These are phyloP conservation scores for Solanum habrochaites DNA, from an alignment of 257 asterid species.

Conservation along the genomic window DNA sequence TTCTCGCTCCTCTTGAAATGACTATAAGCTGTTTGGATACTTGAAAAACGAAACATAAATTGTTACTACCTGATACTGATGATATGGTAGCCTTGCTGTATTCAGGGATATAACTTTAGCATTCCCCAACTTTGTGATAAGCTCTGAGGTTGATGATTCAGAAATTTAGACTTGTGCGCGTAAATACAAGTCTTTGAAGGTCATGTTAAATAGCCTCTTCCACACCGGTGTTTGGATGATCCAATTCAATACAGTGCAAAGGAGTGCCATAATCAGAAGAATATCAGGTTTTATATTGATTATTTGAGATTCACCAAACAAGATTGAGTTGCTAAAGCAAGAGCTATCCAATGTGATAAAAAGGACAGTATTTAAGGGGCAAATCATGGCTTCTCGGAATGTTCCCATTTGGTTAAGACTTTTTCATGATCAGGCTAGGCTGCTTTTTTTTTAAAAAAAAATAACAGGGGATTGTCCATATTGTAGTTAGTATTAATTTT, in stretches of 20 bases:
- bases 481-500: background rate
- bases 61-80: background rate
- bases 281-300: background rate
- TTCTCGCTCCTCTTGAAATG: background rate
- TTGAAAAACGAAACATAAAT: background rate
- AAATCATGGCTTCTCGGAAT: background rate
- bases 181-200: background rate
- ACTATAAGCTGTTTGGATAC: background rate
- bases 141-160: conserved; percentile 50
- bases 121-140: conserved; percentile 66
- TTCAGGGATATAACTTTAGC: conserved; percentile 68
- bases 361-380: background rate
- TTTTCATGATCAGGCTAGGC: background rate
- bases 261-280: background rate
- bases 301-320: background rate
- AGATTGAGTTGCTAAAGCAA: background rate
- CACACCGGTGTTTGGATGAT: background rate
- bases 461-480: background rate
- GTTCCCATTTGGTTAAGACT: background rate
- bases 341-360: background rate
- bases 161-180: conserved; percentile 22
- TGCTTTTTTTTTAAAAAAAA: background rate
- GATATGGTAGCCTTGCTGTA: background rate
- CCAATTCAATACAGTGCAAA: background rate
- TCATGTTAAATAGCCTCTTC: background rate